Evolutionary conservation across 2,329 filamentous ascomycete genomes (phyloP), one percentile per base, ranked within the genome.

Genomic region (Penicillium sp.): DNA sequence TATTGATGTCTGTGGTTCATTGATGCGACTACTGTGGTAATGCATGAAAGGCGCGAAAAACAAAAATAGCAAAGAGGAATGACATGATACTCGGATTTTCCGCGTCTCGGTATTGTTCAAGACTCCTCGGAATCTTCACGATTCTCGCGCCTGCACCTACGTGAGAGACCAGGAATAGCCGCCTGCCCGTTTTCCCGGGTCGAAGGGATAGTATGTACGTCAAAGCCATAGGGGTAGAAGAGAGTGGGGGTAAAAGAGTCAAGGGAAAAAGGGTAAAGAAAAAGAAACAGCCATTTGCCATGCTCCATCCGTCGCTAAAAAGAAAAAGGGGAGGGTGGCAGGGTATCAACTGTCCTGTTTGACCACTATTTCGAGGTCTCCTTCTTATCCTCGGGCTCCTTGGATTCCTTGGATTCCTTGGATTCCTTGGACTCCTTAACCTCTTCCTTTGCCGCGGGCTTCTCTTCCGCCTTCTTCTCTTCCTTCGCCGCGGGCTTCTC

Each of bases 281-380:
- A 58, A 55, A 56, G 58, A 64, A 58, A 60, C 59, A 64, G 58
- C 57, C 53, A 58, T 53, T 60, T 57, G 61, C 59, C 62, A 65
- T 65, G 62, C 62, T 64, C 61, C 62, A 62, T 61, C 58, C 58
- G 56, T 61, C 62, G 58, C 60, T 61, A 63, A 62, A 63, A 61
- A 60, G 48, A 53, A 55, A 47, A 46, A 55, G 42, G 46, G 53
- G 58, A 53, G 44, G 53, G 53, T 53, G 45, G 38, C 38, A 40
- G 57, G 46, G 50, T 52, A 46, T 53, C 46, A 56, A 60, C 47
- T 41, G 44, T 32, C 41, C 42, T 43, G 21, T 36, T 50, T 50
- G 24, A 45, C 38, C 40, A 22, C 45, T 54, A 58, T 49, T 58
- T 47, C 45, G 57, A 53, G 38, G 36, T 36, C 27, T 53, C 39